Percentiles rank a stretch among this genome's conserved stretches.
Evolutionary conservation across 2,329 filamentous ascomycete genomes (phyloP).

Genomic region (Colletotrichum tropicale): DNA sequence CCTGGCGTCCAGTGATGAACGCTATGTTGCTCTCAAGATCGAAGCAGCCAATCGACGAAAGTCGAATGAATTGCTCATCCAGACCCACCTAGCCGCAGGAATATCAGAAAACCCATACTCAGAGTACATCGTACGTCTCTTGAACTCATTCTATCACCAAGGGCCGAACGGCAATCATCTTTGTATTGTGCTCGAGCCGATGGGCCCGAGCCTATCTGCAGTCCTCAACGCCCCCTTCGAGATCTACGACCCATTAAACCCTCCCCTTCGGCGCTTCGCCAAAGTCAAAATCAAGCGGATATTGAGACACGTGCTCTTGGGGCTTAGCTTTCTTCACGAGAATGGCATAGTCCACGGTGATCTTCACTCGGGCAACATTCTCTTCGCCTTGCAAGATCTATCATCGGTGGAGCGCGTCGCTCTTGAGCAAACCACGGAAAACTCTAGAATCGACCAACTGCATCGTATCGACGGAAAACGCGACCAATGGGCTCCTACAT

Average conservation of each 20-base stretch:
- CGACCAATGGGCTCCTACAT: constrained; percentile 7
- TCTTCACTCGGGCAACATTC: constrained; percentile 4
- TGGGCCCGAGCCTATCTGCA: constrained; percentile 29
- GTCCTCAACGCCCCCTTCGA: constrained; percentile 22
- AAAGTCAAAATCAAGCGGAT: background rate
- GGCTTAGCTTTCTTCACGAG: constrained; percentile 2
- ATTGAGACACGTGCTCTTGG: background rate
- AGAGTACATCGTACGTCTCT: constrained; percentile 22
- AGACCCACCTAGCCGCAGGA: constrained; percentile 7
- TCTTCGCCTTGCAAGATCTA: background rate
- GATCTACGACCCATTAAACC: background rate
- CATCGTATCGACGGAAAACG: background rate
- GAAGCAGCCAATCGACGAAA: constrained; percentile 23
- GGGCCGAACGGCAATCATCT: constrained; percentile 36
- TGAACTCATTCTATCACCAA: constrained; percentile 30
- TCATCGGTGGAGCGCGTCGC: background rate
- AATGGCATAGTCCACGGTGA: constrained; percentile 11
- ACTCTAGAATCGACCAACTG: background rate
- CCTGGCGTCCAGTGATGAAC: background rate
- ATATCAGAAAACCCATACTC: background rate
- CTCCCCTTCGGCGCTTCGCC: background rate
- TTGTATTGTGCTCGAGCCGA: constrained; percentile 33
- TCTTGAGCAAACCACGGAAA: background rate
- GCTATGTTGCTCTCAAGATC: constrained; percentile 32
- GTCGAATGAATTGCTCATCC: constrained; percentile 17